Base-by-base conservation (phyloP, 2,329 filamentous ascomycete genomes). In the Aspergillus melleus region DNA sequence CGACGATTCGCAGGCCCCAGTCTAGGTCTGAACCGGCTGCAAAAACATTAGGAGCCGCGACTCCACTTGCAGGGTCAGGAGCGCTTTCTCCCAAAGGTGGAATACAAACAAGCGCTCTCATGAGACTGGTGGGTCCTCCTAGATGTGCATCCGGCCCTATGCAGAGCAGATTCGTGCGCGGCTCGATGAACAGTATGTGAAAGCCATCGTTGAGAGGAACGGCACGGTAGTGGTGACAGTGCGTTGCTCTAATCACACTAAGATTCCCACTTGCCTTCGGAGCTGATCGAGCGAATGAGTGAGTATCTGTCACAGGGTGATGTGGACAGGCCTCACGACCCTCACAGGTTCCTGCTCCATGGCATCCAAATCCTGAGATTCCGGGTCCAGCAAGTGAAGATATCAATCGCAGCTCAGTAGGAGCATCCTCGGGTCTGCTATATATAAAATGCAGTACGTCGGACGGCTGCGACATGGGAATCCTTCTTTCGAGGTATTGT, bases 171-270 rank as follows among this genome's bases (percentile, higher is more conserved):
- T 80, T 82, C 1, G 80, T 84, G 11, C 73, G 72, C 4, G 87
- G 86, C 67, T 90, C 86, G 6, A 85, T 85, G 69, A 88, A 90
- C 5, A 90, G 73, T 39, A 90, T 78, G 65, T 90, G 86, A 58
- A 83, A 77, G 1, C 87, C 87, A 69, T 90, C 88, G 61, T 85
- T 87, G 44, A 90, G 71, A 3, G 88, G 87, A 12, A 88, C 74
- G 2, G 87, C 86, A 50, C 82, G 83, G 66, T 86, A 88, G 66
- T 89, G 86, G 66, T 89, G 86, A 36, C 81, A 81, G 52, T 76
- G 77, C 1, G 75, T 77, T 16, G 77, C 76, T 32, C 76, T 73
- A n/a, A 80, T 70, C 9, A 75, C 67, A 32, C 69, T 74, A 24
- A 75, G 62, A 24, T 64, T 67, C 61, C 60, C 53, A 55, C 61